Base-by-base conservation (phyloP, 768 basidiomycete genomes). In the Serendipita sp. region DNA sequence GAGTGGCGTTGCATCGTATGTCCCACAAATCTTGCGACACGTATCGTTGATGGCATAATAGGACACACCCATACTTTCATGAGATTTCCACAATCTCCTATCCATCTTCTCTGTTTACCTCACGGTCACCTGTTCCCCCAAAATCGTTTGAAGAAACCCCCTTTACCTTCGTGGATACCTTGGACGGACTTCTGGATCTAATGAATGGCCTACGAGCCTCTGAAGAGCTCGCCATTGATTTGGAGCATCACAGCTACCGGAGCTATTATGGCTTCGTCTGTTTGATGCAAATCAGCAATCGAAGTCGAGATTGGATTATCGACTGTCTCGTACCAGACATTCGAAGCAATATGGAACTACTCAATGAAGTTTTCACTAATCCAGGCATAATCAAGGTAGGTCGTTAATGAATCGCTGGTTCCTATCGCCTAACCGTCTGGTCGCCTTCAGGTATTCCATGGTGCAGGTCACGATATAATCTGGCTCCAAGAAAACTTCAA, bases 401-500 rank as follows among this genome's bases (percentile, higher is more conserved):
- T 71, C 48, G 16, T 32, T 62, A 41, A 41, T 41, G 5, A 41
- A 13, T 41, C 13, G 5, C 7, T 7, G 2, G 13, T 41, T 41
- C 35, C 2, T 63, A 32, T 51, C 18, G 4, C 34, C 45, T 44
- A 35, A 45, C n/a, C 64, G 45, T 8, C 38, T 23, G 48, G 32
- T n/a, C 30, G 56, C 3, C 62, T 30, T 0, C 66, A 93, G 91
- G 87, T 95, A 4, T 85, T 99, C 67, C 96, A 98, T 74, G 95
- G 96, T 32, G 91, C 95, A 1, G 88, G 93, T 44, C 89, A 85
- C 66, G 96, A 99, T 72, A 86, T 98, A 47, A 76, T 92, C 3
- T 98, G 96, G 96, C 80, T 98, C 16, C 95, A 99, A 72, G 89
- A 92, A 73, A 88, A 98, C 72, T 94, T 98, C 72, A 89, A 89